Evolutionary conservation across 176 grass and related monocot species (phyloP).

Genomic region (Phyllostachys edulis): DNA sequence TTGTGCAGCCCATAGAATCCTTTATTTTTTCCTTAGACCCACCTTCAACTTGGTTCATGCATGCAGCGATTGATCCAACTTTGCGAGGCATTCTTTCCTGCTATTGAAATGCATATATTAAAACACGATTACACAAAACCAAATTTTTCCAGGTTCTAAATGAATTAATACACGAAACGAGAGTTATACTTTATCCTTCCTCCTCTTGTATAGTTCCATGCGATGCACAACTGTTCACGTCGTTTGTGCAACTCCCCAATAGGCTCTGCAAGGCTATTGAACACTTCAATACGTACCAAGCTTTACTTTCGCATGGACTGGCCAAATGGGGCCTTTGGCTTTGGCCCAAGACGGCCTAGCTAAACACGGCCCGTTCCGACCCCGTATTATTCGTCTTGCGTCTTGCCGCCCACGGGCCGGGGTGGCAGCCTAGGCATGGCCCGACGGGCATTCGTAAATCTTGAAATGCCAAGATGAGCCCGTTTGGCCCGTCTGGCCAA

Average conservation of each 20-base stretch:
- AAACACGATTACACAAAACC: slow-evolving; percentile 8
- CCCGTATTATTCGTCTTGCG: too few relatives aligned
- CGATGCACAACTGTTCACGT: slow-evolving; percentile 70
- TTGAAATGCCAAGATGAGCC: too few relatives aligned
- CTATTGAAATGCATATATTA: slow-evolving; percentile 30
- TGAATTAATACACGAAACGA: slow-evolving; percentile 8
- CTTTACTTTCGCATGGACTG: slow-evolving; percentile 3
- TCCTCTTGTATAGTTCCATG: slow-evolving; percentile 62
- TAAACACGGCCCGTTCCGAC: too few relatives aligned
- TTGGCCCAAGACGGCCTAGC: too few relatives aligned
- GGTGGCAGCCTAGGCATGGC: too few relatives aligned
- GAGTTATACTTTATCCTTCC: slow-evolving; percentile 61
- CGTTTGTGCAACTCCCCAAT: slow-evolving; percentile 72
- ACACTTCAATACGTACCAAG: slow-evolving; percentile 20
- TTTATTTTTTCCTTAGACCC: neutral
- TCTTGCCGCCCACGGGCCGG: too few relatives aligned
- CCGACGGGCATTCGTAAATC: too few relatives aligned
- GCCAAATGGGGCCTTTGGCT: too few relatives aligned
- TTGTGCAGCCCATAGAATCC: neutral
- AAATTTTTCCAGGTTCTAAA: neutral
- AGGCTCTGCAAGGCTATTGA: slow-evolving; percentile 82
- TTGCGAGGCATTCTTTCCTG: slow-evolving; percentile 49
- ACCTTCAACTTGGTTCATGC: slow-evolving; percentile 39
- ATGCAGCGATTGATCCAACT: slow-evolving; percentile 25
- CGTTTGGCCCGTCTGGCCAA: too few relatives aligned